Percentiles rank a stretch among this genome's conserved stretches.
Conservation (phyloP, 1,284 basidiomycete species). For the Stygiomarasmius scandens region DNA sequence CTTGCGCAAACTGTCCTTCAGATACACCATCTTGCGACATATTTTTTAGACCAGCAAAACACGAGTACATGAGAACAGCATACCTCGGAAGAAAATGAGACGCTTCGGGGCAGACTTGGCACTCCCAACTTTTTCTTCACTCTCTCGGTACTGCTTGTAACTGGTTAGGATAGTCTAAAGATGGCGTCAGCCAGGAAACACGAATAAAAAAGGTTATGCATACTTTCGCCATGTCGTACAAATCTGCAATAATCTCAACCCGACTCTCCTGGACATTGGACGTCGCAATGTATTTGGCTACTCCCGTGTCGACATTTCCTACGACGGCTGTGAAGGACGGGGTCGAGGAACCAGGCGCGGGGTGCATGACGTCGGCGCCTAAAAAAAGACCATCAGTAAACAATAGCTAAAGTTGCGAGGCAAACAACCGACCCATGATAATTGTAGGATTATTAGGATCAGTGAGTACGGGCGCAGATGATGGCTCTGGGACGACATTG, state of each 20-base stretch:
- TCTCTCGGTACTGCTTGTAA: conserved; percentile 36
- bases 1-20: conserved; percentile 64
- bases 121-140: conserved; percentile 37
- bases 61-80: conserved; percentile 5
- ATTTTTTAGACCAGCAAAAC: background rate
- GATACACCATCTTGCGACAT: conserved; percentile 60
- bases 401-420: background rate
- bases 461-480: conserved; percentile 36
- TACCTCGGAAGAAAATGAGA: conserved; percentile 60
- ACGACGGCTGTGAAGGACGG: conserved; percentile 65
- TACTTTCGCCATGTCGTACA: conserved; percentile 52
- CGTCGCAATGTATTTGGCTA: conserved; percentile 56
- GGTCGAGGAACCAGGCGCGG: conserved; percentile 54
- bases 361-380: conserved; percentile 66
- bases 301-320: conserved; percentile 56
- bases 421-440: conserved; percentile 46
- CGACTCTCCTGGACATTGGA: conserved; percentile 53
- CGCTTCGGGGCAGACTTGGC: conserved; percentile 42
- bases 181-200: background rate
- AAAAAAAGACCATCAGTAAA: background rate
- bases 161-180: conserved; percentile 41
- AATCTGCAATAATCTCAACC: conserved; percentile 58
- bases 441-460: conserved; percentile 54
- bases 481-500: conserved; percentile 39
- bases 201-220: conserved; percentile 10